phyloP scores from a whole-genome alignment of 2,329 filamentous ascomycete species.

The Fusarium sp. region DNA sequence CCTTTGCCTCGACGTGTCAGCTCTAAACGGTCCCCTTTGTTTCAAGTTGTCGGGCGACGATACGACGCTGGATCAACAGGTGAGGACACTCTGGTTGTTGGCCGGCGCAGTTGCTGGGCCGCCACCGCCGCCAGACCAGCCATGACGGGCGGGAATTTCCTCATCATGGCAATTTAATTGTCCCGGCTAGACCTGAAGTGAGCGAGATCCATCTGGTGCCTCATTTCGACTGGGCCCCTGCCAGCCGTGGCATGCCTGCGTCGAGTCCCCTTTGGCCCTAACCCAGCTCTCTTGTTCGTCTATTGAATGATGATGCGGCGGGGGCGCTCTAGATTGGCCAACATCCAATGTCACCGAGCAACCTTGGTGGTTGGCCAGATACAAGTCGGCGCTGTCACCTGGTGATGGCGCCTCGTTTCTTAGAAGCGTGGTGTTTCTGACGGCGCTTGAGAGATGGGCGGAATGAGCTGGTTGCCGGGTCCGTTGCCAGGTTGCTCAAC shows the following conservation, averaged over 20 bases:
- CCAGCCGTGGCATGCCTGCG: slow-evolving; percentile 28
- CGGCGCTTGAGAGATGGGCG: background rate
- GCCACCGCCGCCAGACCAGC: slow-evolving; percentile 14
- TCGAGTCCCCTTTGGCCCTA: slow-evolving; percentile 2
- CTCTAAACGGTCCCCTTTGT: slow-evolving; percentile 24
- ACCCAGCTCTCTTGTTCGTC: slow-evolving; percentile 13
- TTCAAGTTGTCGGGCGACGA: slow-evolving; percentile 28
- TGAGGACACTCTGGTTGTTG: slow-evolving; percentile 30
- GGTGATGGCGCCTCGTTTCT: slow-evolving; percentile 21
- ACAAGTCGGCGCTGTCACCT: background rate
- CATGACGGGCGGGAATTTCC: slow-evolving; percentile 35
- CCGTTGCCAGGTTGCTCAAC: background rate
- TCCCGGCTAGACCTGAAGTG: slow-evolving; percentile 44
- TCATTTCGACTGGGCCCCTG: slow-evolving; percentile 47
- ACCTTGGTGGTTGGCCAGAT: slow-evolving; percentile 15
- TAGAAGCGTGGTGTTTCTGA: background rate
- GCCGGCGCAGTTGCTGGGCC: slow-evolving; percentile 23
- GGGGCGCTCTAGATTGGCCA: slow-evolving; percentile 3
- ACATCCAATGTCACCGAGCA: slow-evolving; percentile 35
- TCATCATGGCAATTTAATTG: slow-evolving; percentile 40
- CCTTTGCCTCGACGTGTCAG: slow-evolving; percentile 21
- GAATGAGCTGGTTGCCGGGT: slow-evolving; percentile 7
- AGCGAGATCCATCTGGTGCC: slow-evolving; percentile 45
- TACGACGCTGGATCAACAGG: background rate
- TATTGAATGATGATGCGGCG: slow-evolving; percentile 24